phyloP scores from a whole-genome alignment of 345 rosid species.

The Barbarea vulgaris region DNA sequence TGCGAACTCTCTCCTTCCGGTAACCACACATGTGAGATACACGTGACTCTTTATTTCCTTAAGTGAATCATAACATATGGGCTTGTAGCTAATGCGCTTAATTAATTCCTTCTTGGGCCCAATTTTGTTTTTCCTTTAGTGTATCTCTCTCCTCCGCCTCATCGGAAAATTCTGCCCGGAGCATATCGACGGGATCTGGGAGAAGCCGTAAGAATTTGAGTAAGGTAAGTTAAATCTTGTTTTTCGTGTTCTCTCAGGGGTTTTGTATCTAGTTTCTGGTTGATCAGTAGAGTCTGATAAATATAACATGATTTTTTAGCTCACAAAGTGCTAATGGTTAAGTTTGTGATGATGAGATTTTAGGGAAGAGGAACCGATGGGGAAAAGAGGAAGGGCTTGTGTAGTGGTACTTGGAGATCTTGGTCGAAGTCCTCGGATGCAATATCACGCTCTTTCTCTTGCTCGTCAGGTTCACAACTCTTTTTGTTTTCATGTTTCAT shows the following conservation, averaged over 20 bases:
- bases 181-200: conserved; percentile 25
- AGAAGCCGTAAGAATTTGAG: background rate
- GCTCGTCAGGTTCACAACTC: conserved; percentile 67
- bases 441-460: conserved; percentile 93
- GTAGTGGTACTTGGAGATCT: conserved; percentile 93
- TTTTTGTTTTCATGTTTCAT: background rate
- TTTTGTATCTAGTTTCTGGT: background rate
- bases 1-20: background rate
- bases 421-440: conserved; percentile 99
- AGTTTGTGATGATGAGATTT: conserved; percentile 2
- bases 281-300: conserved; percentile 1
- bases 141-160: conserved; percentile 2
- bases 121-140: background rate
- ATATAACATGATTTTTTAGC: conserved; percentile 3
- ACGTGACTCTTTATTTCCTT: conserved; percentile 23
- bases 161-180: conserved; percentile 24
- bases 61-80: background rate
- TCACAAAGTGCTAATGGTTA: conserved; percentile 5
- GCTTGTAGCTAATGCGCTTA: background rate
- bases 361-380: conserved; percentile 36
- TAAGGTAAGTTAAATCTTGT: background rate
- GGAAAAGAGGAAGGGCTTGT: conserved; percentile 79
- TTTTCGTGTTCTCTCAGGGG: background rate
- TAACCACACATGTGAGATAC: conserved; percentile 13
- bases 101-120: background rate